phyloP scores from a whole-genome alignment of 2,329 filamentous ascomycete species.

The Apiospora arundinis region DNA sequence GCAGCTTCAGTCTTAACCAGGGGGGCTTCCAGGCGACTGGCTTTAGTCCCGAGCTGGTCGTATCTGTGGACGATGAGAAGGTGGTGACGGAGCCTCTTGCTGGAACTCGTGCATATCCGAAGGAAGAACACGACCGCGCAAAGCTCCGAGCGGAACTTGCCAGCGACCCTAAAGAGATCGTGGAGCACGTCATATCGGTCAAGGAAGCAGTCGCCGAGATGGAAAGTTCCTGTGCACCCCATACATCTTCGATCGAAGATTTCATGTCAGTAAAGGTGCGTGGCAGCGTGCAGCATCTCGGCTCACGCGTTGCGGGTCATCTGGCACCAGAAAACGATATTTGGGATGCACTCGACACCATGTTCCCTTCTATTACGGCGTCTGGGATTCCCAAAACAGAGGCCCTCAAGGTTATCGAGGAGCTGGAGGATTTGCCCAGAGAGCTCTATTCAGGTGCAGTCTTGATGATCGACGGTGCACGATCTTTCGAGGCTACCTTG shows the following conservation, averaged over 20 bases:
- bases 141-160: too few species aligned
- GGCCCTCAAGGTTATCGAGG: conserved; percentile 26
- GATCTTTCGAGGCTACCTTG: too few species aligned
- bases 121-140: neutral
- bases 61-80: conserved; percentile 25
- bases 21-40: conserved; percentile 27
- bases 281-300: conserved; percentile 31
- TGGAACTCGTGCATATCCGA: conserved; percentile 25
- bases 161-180: too few species aligned
- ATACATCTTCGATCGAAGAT: conserved; percentile 28
- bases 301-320: conserved; percentile 27
- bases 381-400: conserved; percentile 29
- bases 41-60: conserved; percentile 31
- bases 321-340: conserved; percentile 26
- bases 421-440: conserved; percentile 26
- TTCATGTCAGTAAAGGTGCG: conserved; percentile 28
- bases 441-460: conserved; percentile 32
- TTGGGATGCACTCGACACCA: conserved; percentile 29
- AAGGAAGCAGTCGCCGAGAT: conserved; percentile 24
- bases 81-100: conserved; percentile 29
- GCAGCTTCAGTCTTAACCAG: conserved; percentile 22
- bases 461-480: conserved; percentile 22
- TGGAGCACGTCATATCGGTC: too few species aligned
- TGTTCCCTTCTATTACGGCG: conserved; percentile 33
- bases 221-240: conserved; percentile 24